Evolutionary conservation across 805 yeast species (phyloP).

Genomic region (Diddensiella transvaalensis): DNA sequence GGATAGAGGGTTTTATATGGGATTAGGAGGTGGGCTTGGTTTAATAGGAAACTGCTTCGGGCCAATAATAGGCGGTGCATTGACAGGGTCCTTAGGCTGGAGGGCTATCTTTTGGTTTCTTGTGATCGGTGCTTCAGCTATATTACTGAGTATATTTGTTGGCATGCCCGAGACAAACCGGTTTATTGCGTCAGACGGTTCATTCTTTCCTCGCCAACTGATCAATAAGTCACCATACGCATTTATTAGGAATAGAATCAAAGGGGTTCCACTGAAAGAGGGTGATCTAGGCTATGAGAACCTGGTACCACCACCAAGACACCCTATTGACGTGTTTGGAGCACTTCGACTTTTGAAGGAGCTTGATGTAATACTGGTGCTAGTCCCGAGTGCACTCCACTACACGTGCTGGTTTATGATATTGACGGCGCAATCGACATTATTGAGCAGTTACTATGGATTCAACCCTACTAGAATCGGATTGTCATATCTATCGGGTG

Average conservation of each 20-base stretch:
- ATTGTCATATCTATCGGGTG: constrained; percentile 69
- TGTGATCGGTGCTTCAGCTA: constrained; percentile 57
- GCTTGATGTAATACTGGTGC: constrained; percentile 41
- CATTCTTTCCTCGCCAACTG: constrained; percentile 45
- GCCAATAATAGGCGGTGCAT: constrained; percentile 59
- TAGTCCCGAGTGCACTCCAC: constrained; percentile 58
- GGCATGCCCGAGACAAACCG: constrained; percentile 75
- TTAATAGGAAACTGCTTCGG: constrained; percentile 76
- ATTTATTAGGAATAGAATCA: constrained; percentile 15
- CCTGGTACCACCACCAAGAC: constrained; percentile 4
- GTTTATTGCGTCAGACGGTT: constrained; percentile 69
- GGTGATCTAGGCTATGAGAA: constrained; percentile 19
- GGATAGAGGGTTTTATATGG: constrained; percentile 69
- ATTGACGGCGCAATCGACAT: constrained; percentile 52
- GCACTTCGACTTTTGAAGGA: constrained; percentile 12
- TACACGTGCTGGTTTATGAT: constrained; percentile 69
- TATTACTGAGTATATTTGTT: constrained; percentile 33
- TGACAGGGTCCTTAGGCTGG: constrained; percentile 57
- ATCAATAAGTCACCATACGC: constrained; percentile 28
- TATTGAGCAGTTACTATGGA: constrained; percentile 47
- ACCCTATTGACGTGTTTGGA: constrained; percentile 8
- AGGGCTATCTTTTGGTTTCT: constrained; percentile 63
- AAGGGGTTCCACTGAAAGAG: constrained; percentile 25
- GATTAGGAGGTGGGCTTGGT: constrained; percentile 60
- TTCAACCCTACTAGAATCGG: constrained; percentile 60